Evolutionary conservation across 768 basidiomycete species (phyloP).

Genomic region (Kwoniella mangroviensis): DNA sequence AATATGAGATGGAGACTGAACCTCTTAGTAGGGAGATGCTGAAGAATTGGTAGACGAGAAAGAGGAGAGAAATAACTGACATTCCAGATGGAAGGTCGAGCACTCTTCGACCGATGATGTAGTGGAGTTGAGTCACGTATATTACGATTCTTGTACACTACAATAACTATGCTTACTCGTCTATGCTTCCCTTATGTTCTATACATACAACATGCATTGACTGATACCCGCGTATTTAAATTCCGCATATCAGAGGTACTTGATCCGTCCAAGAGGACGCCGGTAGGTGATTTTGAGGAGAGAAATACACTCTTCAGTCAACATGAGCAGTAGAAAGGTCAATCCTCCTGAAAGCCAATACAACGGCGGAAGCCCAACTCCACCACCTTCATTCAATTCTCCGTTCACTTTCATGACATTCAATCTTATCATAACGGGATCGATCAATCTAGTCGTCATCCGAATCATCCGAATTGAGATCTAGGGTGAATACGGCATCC

Average conservation of each 20-base stretch:
- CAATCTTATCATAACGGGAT: neutral
- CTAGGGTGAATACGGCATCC: constrained; percentile 45
- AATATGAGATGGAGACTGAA: constrained; percentile 91
- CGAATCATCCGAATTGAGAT: constrained; percentile 49
- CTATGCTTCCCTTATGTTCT: neutral
- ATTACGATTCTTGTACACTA: constrained; percentile 4
- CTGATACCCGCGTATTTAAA: neutral
- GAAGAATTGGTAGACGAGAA: constrained; percentile 54
- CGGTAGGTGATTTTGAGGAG: too few species aligned
- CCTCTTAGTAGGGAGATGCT: constrained; percentile 59
- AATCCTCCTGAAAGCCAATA: too few species aligned
- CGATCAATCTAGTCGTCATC: constrained; percentile 37
- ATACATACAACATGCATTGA: constrained; percentile 11
- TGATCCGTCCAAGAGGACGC: too few species aligned
- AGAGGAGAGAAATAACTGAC: neutral
- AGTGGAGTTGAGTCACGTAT: neutral
- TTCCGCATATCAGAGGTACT: too few species aligned
- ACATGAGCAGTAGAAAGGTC: neutral
- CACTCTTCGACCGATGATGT: too few species aligned
- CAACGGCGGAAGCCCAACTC: neutral
- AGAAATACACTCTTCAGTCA: neutral
- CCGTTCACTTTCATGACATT: neutral
- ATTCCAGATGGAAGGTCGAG: neutral
- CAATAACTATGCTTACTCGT: neutral
- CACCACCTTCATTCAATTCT: neutral